Percentiles rank a stretch among this genome's conserved stretches.
These are phyloP conservation scores for Emmonsia crescens DNA, from an alignment of 2,329 filamentous ascomycete genomes.

Conservation along the genomic window DNA sequence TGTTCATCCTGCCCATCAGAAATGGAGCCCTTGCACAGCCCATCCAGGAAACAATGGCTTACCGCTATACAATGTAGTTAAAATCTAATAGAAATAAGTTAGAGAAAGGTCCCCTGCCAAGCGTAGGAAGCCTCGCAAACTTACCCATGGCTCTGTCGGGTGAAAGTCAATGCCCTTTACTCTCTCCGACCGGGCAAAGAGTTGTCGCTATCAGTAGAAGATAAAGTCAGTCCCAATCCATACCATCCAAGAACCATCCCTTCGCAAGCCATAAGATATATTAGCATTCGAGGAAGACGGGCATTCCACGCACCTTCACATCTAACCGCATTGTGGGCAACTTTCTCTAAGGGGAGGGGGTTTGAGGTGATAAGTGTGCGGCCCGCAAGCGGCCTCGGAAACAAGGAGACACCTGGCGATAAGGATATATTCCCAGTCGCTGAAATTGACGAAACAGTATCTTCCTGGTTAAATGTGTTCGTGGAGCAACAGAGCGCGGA, in stretches of 20 bases:
- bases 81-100: slow-evolving; percentile 40
- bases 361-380: slow-evolving; percentile 16
- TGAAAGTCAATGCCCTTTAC: slow-evolving; percentile 98
- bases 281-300: background rate
- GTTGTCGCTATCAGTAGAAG: slow-evolving; percentile 51
- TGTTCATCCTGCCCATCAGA: slow-evolving; percentile 10
- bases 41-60: slow-evolving; percentile 27
- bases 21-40: slow-evolving; percentile 4
- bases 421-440: slow-evolving; percentile 10
- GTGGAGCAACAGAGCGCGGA: background rate
- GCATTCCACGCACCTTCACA: slow-evolving; percentile 41
- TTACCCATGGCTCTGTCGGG: slow-evolving; percentile 88
- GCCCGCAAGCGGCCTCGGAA: slow-evolving; percentile 22
- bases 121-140: slow-evolving; percentile 13
- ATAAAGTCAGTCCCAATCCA: slow-evolving; percentile 29
- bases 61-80: slow-evolving; percentile 95
- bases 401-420: slow-evolving; percentile 20
- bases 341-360: slow-evolving; percentile 14
- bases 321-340: slow-evolving; percentile 46
- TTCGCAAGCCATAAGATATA: background rate
- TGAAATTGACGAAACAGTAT: background rate
- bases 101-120: slow-evolving; percentile 11
- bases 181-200: slow-evolving; percentile 83
- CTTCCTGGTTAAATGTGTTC: background rate
- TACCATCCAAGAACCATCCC: background rate